A percentile compares a stretch with the other conserved stretches of the same genome.
These are phyloP conservation scores for Knoxia roxburghii DNA, from an alignment of 257 asterid genomes.

Conservation along the genomic window DNA sequence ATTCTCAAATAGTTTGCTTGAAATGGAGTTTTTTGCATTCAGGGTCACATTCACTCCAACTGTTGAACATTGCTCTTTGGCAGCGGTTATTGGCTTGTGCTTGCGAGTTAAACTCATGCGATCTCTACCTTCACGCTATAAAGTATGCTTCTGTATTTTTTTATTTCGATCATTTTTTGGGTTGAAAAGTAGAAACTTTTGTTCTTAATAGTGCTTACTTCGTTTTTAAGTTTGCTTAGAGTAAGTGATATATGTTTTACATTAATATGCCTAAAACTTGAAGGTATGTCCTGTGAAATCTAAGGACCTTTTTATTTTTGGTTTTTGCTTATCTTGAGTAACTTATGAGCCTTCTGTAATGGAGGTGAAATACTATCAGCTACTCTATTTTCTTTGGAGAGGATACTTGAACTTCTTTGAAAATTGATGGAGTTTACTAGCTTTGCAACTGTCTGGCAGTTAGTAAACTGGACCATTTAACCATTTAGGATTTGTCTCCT, in stretches of 20 bases:
- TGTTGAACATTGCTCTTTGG: slow-evolving; percentile 96
- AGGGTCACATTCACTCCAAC: slow-evolving; percentile 97
- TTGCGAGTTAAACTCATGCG: slow-evolving; percentile 95
- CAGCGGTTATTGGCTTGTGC: slow-evolving; percentile 82
- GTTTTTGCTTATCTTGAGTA: not conserved
- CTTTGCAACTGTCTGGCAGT: not conserved
- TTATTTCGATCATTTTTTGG: not conserved
- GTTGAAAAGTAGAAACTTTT: not conserved
- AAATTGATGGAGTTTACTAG: not conserved
- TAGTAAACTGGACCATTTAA: not conserved
- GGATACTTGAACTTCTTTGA: not conserved
- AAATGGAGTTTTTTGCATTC: slow-evolving; percentile 10
- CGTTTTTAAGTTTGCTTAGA: not conserved
- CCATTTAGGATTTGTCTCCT: not conserved
- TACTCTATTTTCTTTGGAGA: not conserved
- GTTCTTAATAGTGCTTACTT: not conserved
- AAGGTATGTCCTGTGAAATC: not conserved
- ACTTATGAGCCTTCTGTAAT: not conserved
- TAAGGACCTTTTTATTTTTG: not conserved
- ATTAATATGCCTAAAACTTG: not conserved
- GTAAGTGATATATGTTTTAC: not conserved
- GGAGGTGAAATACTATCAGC: not conserved
- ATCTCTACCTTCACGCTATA: slow-evolving; percentile 72
- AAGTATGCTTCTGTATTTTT: slow-evolving; percentile 36
- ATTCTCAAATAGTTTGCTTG: slow-evolving; percentile 17